Conservation (phyloP, 306 rosid species). For the Acacia acuminata region DNA sequence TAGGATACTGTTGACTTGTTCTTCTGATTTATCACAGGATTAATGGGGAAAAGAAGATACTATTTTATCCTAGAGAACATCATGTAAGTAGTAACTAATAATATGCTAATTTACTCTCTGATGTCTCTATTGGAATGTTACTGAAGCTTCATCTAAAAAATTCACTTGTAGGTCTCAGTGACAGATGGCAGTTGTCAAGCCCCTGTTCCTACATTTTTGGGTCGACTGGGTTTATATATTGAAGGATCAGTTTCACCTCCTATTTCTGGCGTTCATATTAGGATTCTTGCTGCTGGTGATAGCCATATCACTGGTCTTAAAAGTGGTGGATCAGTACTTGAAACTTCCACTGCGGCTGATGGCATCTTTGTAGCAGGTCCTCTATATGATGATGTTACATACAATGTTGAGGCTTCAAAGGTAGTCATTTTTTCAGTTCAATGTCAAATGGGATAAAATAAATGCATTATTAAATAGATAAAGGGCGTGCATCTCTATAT, state of each 20-base stretch:
- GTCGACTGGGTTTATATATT: constrained; percentile 73
- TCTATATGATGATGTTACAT: constrained; percentile 77
- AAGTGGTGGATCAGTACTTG: constrained; percentile 75
- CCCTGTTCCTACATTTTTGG: constrained; percentile 66
- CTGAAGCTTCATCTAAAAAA: constrained; percentile 33
- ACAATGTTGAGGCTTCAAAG: constrained; percentile 80
- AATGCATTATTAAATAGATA: constrained; percentile 12
- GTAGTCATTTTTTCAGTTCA: constrained; percentile 38
- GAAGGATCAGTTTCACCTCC: constrained; percentile 93
- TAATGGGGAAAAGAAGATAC: constrained; percentile 58
- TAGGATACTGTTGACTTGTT: constrained; percentile 33
- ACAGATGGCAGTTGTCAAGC: constrained; percentile 83
- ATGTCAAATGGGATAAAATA: constrained; percentile 8
- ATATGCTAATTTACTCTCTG: constrained; percentile 10
- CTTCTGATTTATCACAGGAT: constrained; percentile 54
- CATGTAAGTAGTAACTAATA: constrained; percentile 75
- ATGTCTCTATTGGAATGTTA: constrained; percentile 20
- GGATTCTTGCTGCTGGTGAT: constrained; percentile 72
- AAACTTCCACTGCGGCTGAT: constrained; percentile 72
- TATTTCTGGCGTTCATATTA: constrained; percentile 73
- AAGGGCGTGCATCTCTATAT: constrained; percentile 1
- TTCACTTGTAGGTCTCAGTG: constrained; percentile 58
- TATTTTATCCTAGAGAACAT: constrained; percentile 83
- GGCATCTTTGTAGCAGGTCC: constrained; percentile 89
- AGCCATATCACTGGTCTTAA: constrained; percentile 64